Conservation (phyloP, 352 stramenopile genomes). For the Globisporangium perplexum region DNA sequence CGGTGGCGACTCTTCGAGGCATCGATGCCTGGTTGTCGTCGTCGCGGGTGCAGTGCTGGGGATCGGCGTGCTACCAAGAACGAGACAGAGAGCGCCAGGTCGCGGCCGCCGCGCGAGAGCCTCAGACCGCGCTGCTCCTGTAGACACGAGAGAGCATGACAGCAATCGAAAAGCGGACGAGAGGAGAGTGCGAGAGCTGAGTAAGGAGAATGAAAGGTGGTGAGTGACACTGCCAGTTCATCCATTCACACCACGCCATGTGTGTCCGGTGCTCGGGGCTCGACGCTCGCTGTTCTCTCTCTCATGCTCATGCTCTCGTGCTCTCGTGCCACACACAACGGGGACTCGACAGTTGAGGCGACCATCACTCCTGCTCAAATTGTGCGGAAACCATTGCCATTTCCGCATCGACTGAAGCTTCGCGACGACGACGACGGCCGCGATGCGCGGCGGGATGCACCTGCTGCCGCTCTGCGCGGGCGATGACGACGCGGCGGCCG, state of each 20-base stretch:
- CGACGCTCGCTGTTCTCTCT: too few species aligned
- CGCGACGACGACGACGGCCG: too few species aligned
- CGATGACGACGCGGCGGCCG: constrained; percentile 17
- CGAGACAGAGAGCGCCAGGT: too few species aligned
- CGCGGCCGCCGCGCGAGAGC: background rate
- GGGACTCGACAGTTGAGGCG: constrained; percentile 5
- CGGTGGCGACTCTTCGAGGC: background rate
- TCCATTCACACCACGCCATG: too few species aligned
- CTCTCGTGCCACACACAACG: too few species aligned
- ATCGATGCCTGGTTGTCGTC: background rate
- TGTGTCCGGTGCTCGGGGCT: too few species aligned
- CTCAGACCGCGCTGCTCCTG: background rate
- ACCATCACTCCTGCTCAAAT: constrained; percentile 12
- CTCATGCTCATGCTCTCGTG: background rate
- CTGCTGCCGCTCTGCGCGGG: constrained; percentile 48
- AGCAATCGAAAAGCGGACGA: background rate
- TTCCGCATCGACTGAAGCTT: constrained; percentile 9
- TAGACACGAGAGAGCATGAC: constrained; percentile 1
- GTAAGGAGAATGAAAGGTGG: too few species aligned
- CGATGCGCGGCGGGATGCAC: constrained; percentile 51
- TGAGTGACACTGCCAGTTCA: too few species aligned
- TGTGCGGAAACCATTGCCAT: constrained; percentile 4
- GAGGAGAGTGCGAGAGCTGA: background rate
- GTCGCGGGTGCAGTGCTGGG: too few species aligned
- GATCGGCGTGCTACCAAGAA: too few species aligned